Conservation (phyloP, 129 eudicot genomes). For the Centaurea solstitialis region DNA sequence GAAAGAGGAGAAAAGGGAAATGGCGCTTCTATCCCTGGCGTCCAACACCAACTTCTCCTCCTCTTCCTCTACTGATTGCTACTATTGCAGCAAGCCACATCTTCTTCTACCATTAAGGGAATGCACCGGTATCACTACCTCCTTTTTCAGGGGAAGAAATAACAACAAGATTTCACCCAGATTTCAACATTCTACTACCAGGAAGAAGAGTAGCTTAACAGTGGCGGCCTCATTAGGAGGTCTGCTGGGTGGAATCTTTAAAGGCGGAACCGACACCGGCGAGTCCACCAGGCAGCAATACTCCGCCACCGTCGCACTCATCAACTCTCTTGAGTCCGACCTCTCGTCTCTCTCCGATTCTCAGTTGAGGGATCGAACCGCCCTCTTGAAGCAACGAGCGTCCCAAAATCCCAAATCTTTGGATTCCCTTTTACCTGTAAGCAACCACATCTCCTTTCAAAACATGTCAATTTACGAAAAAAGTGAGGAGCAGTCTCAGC, state of each 20-base stretch:
- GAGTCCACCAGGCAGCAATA: slow-evolving; percentile 72
- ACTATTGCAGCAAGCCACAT: slow-evolving; percentile 10
- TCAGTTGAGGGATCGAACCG: slow-evolving; percentile 59
- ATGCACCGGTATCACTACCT: slow-evolving; percentile 1
- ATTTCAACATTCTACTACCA: background rate
- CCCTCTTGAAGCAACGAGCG: slow-evolving; percentile 56
- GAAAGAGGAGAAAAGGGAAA: background rate
- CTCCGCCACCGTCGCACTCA: slow-evolving; percentile 41
- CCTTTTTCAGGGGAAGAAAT: slow-evolving; percentile 6
- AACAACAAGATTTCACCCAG: background rate
- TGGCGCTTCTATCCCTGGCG: slow-evolving; percentile 29
- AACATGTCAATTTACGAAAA: too few species aligned
- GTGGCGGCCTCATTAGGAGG: slow-evolving; percentile 67
- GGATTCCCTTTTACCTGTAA: slow-evolving; percentile 75
- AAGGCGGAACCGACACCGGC: slow-evolving; percentile 60
- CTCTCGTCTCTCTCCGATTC: slow-evolving; percentile 48
- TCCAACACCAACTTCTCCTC: slow-evolving; percentile 15
- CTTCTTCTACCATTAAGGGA: background rate
- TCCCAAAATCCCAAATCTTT: slow-evolving; percentile 50
- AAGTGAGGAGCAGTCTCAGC: too few species aligned
- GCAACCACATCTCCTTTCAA: background rate
- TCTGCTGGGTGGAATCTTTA: slow-evolving; percentile 66
- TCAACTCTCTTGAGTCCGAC: slow-evolving; percentile 57
- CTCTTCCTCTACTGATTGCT: slow-evolving; percentile 13
- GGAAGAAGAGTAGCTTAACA: background rate